Conservation (phyloP, 1,139 yeast genomes). For the Spathaspora sp. region DNA sequence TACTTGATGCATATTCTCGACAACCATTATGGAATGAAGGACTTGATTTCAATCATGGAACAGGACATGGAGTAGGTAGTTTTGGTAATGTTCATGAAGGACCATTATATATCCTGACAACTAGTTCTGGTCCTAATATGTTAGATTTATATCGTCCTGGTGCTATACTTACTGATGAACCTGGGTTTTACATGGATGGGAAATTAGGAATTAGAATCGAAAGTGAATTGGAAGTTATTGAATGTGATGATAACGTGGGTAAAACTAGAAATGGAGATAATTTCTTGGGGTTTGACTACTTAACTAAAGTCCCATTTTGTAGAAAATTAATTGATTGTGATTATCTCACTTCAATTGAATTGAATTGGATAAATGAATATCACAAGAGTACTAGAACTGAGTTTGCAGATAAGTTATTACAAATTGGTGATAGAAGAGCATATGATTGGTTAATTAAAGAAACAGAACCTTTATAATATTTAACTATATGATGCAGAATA, state of each 20-base stretch:
- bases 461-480: constrained; percentile 21
- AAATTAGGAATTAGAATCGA: constrained; percentile 55
- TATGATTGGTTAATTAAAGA: constrained; percentile 41
- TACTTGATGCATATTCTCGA: constrained; percentile 51
- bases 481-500: constrained; percentile 24
- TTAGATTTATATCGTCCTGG: constrained; percentile 42
- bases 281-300: constrained; percentile 46
- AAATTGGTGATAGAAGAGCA: constrained; percentile 40
- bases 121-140: constrained; percentile 34
- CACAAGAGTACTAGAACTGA: constrained; percentile 39
- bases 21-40: constrained; percentile 56
- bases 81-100: constrained; percentile 59
- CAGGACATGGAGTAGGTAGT: constrained; percentile 62
- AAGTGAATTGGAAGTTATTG: constrained; percentile 48
- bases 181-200: constrained; percentile 55
- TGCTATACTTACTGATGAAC: constrained; percentile 54
- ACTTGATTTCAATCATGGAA: constrained; percentile 54
- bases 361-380: constrained; percentile 52
- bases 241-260: constrained; percentile 30
- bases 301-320: constrained; percentile 57
- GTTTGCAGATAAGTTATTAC: constrained; percentile 32
- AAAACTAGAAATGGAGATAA: constrained; percentile 34
- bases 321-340: constrained; percentile 41
- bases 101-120: constrained; percentile 49
- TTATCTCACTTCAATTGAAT: constrained; percentile 38